phyloP scores from a whole-genome alignment of 257 asterid species.

The Solanum etuberosum region DNA sequence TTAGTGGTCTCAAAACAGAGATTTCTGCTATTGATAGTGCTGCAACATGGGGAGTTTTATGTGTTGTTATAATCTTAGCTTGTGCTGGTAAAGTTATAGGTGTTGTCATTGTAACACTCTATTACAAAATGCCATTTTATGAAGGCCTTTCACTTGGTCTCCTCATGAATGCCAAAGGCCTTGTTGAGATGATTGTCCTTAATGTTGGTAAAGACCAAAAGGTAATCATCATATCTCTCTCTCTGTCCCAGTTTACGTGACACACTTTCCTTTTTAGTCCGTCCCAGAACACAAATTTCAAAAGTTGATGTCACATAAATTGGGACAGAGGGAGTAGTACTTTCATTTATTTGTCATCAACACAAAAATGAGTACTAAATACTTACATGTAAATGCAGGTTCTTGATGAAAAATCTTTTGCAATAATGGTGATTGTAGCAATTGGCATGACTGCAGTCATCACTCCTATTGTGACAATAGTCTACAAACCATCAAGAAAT shows the following conservation, averaged over 20 bases:
- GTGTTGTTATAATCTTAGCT: conserved; percentile 48
- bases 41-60: conserved; percentile 51
- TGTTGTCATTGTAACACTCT: conserved; percentile 56
- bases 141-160: conserved; percentile 89
- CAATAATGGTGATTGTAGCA: conserved; percentile 80
- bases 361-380: neutral
- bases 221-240: conserved; percentile 18
- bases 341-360: neutral
- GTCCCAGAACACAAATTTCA: neutral
- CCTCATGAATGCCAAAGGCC: conserved; percentile 94
- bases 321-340: neutral
- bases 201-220: conserved; percentile 94
- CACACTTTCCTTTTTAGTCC: neutral
- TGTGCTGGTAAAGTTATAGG: conserved; percentile 82
- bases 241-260: neutral
- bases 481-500: conserved; percentile 63
- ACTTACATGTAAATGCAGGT: conserved; percentile 24
- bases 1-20: conserved; percentile 79
- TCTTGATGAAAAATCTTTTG: conserved; percentile 62
- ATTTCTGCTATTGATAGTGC: conserved; percentile 32
- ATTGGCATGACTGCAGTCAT: conserved; percentile 60
- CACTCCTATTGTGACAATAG: conserved; percentile 47
- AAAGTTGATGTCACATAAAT: no score
- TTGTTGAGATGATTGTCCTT: conserved; percentile 87
- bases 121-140: conserved; percentile 59